Evolutionary conservation across 306 rosid species (phyloP).

Genomic region (Inga leiocalycina): DNA sequence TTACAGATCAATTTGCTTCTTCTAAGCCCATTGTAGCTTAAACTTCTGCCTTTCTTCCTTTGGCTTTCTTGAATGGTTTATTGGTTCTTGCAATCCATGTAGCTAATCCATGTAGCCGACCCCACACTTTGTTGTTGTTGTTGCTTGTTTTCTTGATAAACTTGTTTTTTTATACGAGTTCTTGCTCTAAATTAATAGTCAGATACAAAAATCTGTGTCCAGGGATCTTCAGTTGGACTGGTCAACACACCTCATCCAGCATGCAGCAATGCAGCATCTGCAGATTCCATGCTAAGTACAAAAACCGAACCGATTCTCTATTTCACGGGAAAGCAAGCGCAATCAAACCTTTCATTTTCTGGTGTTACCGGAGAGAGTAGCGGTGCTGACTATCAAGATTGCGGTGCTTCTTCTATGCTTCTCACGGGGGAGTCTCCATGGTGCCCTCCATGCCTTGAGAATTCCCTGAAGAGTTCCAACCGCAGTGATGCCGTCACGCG

Average conservation of each 20-base stretch:
- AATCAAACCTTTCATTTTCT: conserved; percentile 76
- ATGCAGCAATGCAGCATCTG: conserved; percentile 79
- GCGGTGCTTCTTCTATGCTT: conserved; percentile 83
- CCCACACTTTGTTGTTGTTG: too few species aligned
- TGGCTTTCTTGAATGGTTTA: conserved; percentile 11
- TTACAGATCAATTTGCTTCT: background rate
- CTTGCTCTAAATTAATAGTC: conserved; percentile 20
- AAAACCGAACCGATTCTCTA: conserved; percentile 78
- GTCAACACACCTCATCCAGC: conserved; percentile 57
- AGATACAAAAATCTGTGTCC: conserved; percentile 32
- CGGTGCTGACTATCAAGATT: conserved; percentile 78
- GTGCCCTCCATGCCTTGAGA: conserved; percentile 75
- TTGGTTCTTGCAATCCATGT: background rate
- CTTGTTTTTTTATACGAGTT: background rate
- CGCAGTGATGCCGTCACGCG: conserved; percentile 92
- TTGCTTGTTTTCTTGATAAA: too few species aligned
- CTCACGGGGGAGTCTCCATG: conserved; percentile 92
- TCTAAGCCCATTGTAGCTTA: background rate
- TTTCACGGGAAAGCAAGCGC: conserved; percentile 57
- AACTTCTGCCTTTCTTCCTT: conserved; percentile 8
- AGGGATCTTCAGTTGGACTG: conserved; percentile 61
- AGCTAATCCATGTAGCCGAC: too few species aligned
- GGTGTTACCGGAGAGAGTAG: conserved; percentile 67
- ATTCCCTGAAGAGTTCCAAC: conserved; percentile 66
- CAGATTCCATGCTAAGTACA: conserved; percentile 71